Percentiles rank a stretch among this genome's conserved stretches.
Evolutionary conservation across 2,329 filamentous ascomycete species (phyloP).

Genomic region (Trichoderma lentiforme): DNA sequence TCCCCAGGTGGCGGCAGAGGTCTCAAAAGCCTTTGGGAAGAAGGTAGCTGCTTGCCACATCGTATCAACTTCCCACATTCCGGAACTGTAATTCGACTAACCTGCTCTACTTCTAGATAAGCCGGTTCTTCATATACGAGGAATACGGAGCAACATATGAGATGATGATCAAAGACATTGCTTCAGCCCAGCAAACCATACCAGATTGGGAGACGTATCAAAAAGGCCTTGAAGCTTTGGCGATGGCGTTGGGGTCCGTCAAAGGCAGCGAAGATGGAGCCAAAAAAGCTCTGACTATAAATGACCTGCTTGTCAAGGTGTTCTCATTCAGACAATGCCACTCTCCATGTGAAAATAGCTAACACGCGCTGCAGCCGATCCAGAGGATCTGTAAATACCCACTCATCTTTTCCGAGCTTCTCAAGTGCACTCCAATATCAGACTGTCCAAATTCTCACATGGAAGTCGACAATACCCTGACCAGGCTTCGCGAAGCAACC

Average conservation of each 20-base stretch:
- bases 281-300: constrained; percentile 75
- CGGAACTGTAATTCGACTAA: constrained; percentile 1
- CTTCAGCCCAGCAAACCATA: constrained; percentile 63
- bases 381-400: constrained; percentile 91
- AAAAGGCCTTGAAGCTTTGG: constrained; percentile 78
- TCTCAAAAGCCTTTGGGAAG: constrained; percentile 58
- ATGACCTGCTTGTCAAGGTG: constrained; percentile 88
- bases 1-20: constrained; percentile 57
- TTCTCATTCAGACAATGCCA: neutral
- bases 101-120: constrained; percentile 53
- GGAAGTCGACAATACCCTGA: constrained; percentile 71
- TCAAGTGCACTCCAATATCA: constrained; percentile 76
- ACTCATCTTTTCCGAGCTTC: constrained; percentile 77
- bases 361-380: constrained; percentile 63
- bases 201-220: constrained; percentile 78
- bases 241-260: constrained; percentile 69
- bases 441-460: constrained; percentile 83
- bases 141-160: constrained; percentile 91
- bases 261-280: constrained; percentile 59
- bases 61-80: neutral
- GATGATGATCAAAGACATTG: constrained; percentile 74
- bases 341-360: neutral
- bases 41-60: constrained; percentile 43
- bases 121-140: constrained; percentile 81
- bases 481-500: constrained; percentile 69